phyloP scores from a whole-genome alignment of 148 eudicot genomes.

The Fagopyrum tataricum region DNA sequence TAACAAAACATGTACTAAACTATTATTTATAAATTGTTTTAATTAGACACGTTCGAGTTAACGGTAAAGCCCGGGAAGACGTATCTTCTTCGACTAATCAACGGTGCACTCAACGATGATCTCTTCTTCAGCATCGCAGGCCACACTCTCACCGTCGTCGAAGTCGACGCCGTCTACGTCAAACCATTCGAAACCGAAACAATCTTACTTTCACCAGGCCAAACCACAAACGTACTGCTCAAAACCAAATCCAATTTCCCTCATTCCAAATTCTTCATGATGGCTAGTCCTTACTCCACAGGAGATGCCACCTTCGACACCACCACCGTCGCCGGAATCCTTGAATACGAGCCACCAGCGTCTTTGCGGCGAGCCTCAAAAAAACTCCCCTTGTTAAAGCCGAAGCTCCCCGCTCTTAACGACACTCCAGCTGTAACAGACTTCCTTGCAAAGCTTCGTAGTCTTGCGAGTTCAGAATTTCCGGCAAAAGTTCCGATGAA shows the following conservation, averaged over 20 bases:
- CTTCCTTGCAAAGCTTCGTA: conserved; percentile 33
- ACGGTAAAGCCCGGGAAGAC: no score
- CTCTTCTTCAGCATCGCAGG: no score
- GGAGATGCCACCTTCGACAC: conserved; percentile 55
- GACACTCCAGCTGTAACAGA: conserved; percentile 44
- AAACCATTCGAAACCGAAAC: no score
- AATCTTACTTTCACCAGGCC: no score
- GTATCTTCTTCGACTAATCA: no score
- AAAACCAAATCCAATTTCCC: conserved; percentile 34
- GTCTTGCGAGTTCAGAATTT: conserved; percentile 49
- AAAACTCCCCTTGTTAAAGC: conserved; percentile 43
- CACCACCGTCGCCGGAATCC: conserved; percentile 22
- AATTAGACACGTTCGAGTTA: no score
- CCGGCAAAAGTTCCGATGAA: conserved; percentile 38
- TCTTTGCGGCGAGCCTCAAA: conserved; percentile 6
- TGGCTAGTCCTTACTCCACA: conserved; percentile 53
- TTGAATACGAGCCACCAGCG: conserved; percentile 21
- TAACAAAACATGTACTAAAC: no score
- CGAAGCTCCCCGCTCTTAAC: conserved; percentile 37
- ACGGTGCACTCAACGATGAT: no score
- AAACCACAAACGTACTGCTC: no score
- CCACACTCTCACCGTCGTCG: no score
- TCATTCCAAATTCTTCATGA: conserved; percentile 22
- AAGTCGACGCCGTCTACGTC: no score
- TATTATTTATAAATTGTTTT: no score